Percentiles rank a stretch among this genome's conserved stretches.
Evolutionary conservation across 2,329 filamentous ascomycete genomes (phyloP).

Genomic region (Lachnum nothofagi): DNA sequence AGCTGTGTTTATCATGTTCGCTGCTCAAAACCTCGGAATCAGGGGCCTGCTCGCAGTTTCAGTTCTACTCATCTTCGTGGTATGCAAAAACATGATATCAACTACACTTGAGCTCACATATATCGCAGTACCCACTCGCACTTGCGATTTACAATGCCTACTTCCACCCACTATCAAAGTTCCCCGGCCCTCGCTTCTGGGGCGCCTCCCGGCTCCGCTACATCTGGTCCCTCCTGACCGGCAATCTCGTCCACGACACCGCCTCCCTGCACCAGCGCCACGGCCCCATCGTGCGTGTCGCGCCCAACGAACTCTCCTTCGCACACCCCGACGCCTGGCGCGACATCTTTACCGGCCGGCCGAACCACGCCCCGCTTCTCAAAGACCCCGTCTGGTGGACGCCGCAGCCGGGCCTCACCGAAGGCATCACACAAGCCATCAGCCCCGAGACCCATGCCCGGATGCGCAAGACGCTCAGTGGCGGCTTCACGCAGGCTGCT

Average conservation of each 20-base stretch:
- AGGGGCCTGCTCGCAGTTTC: no score
- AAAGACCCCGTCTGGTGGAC: conserved; percentile 2
- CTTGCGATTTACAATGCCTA: conserved; percentile 10
- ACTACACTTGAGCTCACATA: no score
- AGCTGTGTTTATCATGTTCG: no score
- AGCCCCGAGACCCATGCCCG: conserved; percentile 18
- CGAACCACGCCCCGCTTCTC: not conserved
- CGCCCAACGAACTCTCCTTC: conserved; percentile 30
- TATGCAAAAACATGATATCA: no score
- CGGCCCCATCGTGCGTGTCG: conserved; percentile 28
- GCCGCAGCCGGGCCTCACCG: not conserved
- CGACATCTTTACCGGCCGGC: conserved; percentile 2
- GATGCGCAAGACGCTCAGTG: conserved; percentile 24
- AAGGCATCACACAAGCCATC: not conserved
- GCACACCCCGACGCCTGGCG: conserved; percentile 1
- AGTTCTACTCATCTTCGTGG: no score
- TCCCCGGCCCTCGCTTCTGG: conserved; percentile 7
- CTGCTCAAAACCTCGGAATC: no score
- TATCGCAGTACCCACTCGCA: not conserved
- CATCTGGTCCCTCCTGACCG: conserved; percentile 1
- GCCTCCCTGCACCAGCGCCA: conserved; percentile 22
- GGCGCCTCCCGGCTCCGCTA: conserved; percentile 3
- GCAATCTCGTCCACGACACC: conserved; percentile 1
- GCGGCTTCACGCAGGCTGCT: conserved; percentile 31
- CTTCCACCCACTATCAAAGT: conserved; percentile 8